Percentiles rank a stretch among this genome's conserved stretches.
Evolutionary conservation across 2,329 filamentous ascomycete genomes (phyloP).

Genomic region (Zopfia rhizophila): DNA sequence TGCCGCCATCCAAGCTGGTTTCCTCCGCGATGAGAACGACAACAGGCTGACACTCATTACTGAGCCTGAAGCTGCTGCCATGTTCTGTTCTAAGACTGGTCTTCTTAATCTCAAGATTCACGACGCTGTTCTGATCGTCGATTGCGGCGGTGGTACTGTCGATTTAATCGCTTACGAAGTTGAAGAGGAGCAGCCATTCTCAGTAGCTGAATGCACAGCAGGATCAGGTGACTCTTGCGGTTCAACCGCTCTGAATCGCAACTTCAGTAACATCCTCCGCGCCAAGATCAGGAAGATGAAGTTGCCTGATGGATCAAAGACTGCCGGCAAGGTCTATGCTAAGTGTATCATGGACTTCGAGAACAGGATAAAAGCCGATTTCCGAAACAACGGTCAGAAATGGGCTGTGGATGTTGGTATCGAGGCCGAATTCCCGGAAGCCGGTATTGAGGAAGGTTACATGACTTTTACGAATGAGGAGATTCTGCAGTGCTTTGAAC

Average conservation of each 20-base stretch:
- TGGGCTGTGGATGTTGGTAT: slow-evolving; percentile 99
- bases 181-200: slow-evolving; percentile 96
- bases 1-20: slow-evolving; percentile 95
- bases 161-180: slow-evolving; percentile 99
- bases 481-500: slow-evolving; percentile 98
- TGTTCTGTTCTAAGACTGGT: slow-evolving; percentile 98
- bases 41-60: slow-evolving; percentile 94
- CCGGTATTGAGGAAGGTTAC: slow-evolving; percentile 97
- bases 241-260: slow-evolving; percentile 96
- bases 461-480: slow-evolving; percentile 99
- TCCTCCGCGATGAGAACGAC: slow-evolving; percentile 96
- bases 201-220: slow-evolving; percentile 95
- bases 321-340: slow-evolving; percentile 96
- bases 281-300: slow-evolving; percentile 99
- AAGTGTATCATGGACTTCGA: slow-evolving; percentile 99
- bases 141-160: slow-evolving; percentile 97
- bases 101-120: slow-evolving; percentile 97
- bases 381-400: slow-evolving; percentile 98
- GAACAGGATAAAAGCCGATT: slow-evolving; percentile 99
- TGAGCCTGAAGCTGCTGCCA: slow-evolving; percentile 94
- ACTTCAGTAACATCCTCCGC: slow-evolving; percentile 97
- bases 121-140: slow-evolving; percentile 97
- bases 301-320: slow-evolving; percentile 94
- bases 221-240: slow-evolving; percentile 98
- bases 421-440: slow-evolving; percentile 96